These are phyloP conservation scores for Kwoniella dejecticola DNA, from an alignment of 768 basidiomycete species.

Conservation along the genomic window DNA sequence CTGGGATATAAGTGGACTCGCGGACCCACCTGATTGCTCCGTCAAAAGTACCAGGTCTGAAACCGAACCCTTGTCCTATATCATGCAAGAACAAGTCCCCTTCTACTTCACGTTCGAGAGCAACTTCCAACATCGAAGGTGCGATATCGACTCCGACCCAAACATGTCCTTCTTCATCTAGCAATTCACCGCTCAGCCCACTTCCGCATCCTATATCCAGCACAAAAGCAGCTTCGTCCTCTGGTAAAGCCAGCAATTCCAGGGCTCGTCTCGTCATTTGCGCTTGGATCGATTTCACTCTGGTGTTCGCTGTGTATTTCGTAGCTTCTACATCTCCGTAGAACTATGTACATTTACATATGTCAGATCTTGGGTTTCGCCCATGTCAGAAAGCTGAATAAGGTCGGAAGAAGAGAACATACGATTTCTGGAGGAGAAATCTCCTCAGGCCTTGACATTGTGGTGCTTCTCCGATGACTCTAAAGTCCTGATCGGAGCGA, in stretches of 20 bases:
- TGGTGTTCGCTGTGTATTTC: slow-evolving; percentile 94
- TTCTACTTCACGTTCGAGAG: slow-evolving; percentile 89
- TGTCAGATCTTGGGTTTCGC: not conserved
- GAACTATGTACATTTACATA: slow-evolving; percentile 66
- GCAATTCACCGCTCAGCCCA: slow-evolving; percentile 92
- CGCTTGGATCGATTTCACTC: slow-evolving; percentile 93
- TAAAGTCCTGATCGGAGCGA: no score
- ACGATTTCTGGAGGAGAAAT: slow-evolving; percentile 91
- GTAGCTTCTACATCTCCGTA: slow-evolving; percentile 93
- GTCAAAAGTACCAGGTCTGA: slow-evolving; percentile 94
- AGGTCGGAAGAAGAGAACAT: slow-evolving; percentile 47
- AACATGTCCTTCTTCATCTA: slow-evolving; percentile 87
- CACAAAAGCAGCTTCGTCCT: slow-evolving; percentile 76
- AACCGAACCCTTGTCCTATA: slow-evolving; percentile 96
- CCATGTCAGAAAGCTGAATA: not conserved
- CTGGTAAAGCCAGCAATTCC: slow-evolving; percentile 81
- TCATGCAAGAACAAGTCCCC: slow-evolving; percentile 96
- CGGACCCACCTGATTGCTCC: slow-evolving; percentile 92
- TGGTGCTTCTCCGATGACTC: not conserved
- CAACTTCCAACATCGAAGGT: slow-evolving; percentile 96
- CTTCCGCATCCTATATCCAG: slow-evolving; percentile 97
- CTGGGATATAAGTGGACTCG: no score
- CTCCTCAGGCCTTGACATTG: slow-evolving; percentile 84
- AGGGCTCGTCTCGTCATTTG: slow-evolving; percentile 96
- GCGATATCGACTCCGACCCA: slow-evolving; percentile 96